phyloP scores from a whole-genome alignment of 129 eudicot species.

The Helichrysum umbraculigerum region DNA sequence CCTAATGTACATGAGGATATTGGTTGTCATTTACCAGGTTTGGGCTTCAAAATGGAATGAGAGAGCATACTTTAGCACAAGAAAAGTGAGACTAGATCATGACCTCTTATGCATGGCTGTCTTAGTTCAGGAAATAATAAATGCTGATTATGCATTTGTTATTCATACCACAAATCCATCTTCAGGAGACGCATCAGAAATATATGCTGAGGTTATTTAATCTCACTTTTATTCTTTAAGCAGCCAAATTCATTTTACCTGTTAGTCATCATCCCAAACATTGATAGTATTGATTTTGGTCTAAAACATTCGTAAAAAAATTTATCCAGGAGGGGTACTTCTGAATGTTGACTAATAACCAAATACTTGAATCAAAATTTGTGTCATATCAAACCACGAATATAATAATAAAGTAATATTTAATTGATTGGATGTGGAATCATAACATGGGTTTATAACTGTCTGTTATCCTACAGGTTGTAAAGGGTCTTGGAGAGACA shows the following conservation, averaged over 20 bases:
- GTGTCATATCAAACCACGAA: background rate
- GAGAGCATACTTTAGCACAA: slow-evolving; percentile 94
- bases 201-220: slow-evolving; percentile 80
- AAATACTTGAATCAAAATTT: background rate
- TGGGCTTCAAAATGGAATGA: slow-evolving; percentile 99
- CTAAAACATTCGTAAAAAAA: background rate
- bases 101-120: slow-evolving; percentile 94
- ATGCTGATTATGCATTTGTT: slow-evolving; percentile 95
- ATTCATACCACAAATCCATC: slow-evolving; percentile 98
- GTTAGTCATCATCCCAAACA: background rate
- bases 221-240: slow-evolving; percentile 13
- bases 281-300: slow-evolving; percentile 5
- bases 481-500: slow-evolving; percentile 93
- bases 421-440: slow-evolving; percentile 1
- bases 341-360: background rate
- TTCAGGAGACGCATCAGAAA: slow-evolving; percentile 88
- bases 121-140: slow-evolving; percentile 88
- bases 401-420: background rate
- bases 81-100: slow-evolving; percentile 81
- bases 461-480: slow-evolving; percentile 54
- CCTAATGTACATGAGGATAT: slow-evolving; percentile 12
- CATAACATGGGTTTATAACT: background rate
- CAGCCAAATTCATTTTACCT: background rate
- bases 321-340: background rate
- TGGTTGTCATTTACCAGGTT: slow-evolving; percentile 52